Conservation (phyloP, 768 basidiomycete genomes). For the Collybia sp. region DNA sequence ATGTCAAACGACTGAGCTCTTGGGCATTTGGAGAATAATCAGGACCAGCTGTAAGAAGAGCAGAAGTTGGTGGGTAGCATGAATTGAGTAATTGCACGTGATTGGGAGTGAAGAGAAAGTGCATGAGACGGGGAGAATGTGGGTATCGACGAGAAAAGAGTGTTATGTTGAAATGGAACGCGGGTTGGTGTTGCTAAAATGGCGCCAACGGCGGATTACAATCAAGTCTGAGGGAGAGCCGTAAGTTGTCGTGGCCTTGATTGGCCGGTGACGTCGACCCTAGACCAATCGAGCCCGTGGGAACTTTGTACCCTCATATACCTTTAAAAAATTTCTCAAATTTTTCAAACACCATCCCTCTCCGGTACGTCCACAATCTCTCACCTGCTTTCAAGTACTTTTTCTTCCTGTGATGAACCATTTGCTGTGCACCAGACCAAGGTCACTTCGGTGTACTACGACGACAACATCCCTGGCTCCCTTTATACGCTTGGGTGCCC, state of each 20-base stretch:
- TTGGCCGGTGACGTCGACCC: too few species aligned
- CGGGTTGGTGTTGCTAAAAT: constrained; percentile 1
- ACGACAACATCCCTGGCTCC: constrained; percentile 43
- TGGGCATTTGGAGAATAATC: constrained; percentile 79
- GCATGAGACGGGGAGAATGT: constrained; percentile 36
- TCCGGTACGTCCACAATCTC: constrained; percentile 3
- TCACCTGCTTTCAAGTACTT: constrained; percentile 6
- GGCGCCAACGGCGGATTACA: constrained; percentile 3
- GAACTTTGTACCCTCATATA: neutral
- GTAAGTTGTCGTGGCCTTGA: neutral
- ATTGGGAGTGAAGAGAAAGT: constrained; percentile 72
- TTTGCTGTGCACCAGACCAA: constrained; percentile 61
- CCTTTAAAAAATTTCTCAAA: too few species aligned
- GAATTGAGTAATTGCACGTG: constrained; percentile 81
- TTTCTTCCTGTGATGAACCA: constrained; percentile 33
- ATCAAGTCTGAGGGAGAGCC: constrained; percentile 6
- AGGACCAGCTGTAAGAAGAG: constrained; percentile 69
- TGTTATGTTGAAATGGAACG: constrained; percentile 6
- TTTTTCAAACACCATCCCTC: constrained; percentile 4
- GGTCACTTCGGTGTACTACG: constrained; percentile 31
- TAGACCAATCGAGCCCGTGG: constrained; percentile 1
- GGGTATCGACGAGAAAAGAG: constrained; percentile 9
- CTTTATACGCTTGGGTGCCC: constrained; percentile 50
- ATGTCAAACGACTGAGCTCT: constrained; percentile 80
- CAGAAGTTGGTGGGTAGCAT: constrained; percentile 80